Base-by-base conservation (phyloP, 2,329 filamentous ascomycete species). In the Fusarium sp. region DNA sequence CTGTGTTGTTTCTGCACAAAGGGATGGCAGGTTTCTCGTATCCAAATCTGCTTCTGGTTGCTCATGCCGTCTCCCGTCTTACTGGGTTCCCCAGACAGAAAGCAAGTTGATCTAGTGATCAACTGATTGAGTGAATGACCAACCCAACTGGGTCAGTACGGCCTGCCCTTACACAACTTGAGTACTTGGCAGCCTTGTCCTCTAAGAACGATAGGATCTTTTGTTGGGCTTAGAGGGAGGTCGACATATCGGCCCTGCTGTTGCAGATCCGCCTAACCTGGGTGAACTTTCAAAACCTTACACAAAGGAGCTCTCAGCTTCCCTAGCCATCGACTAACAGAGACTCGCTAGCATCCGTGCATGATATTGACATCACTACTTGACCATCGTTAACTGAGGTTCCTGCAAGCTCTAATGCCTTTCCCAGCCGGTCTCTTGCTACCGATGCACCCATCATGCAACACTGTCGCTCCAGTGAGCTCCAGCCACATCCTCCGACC, bases 391-490 rank as follows among this genome's bases (percentile, higher is more conserved):
- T 33, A 40, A 49, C 45, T 43, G 55, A 55, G 42, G 45, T 56
- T 55, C 39, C n/a, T 31, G 48, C 20, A 36, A 43, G 44, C 34
- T 48, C 63, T 56, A 59, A 49, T 60, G 26, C 40, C 62, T 63
- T 61, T 42, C 49, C 56, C 49, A 39, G 34, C 55, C 46, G 60
- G 48, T 51, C 58, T 31, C 57, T 60, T 62, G 45, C 46, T 55
- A 34, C 56, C 50, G 43, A 44, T 65, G 59, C 67, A 63, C 48
- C 59, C 51, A 56, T 49, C 71, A 58, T 72, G 69, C 63, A 52
- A 44, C 49, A 51, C 43, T 53, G 62, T 74, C 68, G 70, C 72
- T 74, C 73, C 64, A 74, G 71, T 72, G 72, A 75, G 68, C 69
- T 74, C 46, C 61, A 74, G 73, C 73, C 73, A 75, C 73, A 74